A percentile compares a stretch with the other conserved stretches of the same genome.
These are phyloP conservation scores for Tanozyma kutaoensis DNA, from an alignment of 805 yeast species.

Conservation along the genomic window DNA sequence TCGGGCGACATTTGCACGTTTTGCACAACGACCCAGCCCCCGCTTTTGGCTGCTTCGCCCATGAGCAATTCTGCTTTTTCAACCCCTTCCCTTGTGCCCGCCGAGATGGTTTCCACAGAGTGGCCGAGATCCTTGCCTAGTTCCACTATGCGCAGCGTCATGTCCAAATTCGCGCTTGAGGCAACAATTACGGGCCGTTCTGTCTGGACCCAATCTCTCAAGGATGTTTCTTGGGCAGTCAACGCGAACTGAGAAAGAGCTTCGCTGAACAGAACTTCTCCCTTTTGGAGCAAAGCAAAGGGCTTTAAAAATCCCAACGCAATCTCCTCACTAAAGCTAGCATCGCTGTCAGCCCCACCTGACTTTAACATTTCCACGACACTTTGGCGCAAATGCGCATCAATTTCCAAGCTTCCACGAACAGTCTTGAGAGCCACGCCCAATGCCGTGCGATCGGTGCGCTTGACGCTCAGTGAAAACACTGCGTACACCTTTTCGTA, in stretches of 20 bases:
- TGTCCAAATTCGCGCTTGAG: conserved; percentile 53
- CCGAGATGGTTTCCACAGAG: conserved; percentile 34
- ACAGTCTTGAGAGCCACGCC: conserved; percentile 27
- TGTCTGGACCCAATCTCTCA: conserved; percentile 15
- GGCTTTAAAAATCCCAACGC: not conserved
- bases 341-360: too few species aligned
- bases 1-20: conserved; percentile 61
- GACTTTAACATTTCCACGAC: too few species aligned
- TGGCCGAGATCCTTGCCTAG: conserved; percentile 19
- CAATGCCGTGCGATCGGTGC: conserved; percentile 31
- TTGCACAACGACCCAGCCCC: conserved; percentile 67
- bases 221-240: not conserved
- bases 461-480: conserved; percentile 32
- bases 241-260: too few species aligned
- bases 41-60: conserved; percentile 27
- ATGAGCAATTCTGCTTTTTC: conserved; percentile 45
- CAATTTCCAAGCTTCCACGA: too few species aligned
- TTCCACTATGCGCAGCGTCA: conserved; percentile 37
- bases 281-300: conserved; percentile 11
- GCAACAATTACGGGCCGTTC: conserved; percentile 35
- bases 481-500: conserved; percentile 33
- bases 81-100: conserved; percentile 65
- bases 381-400: too few species aligned
- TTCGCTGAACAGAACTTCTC: too few species aligned
- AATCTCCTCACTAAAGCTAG: not conserved